These are phyloP conservation scores for Neoboletus magnificus DNA, from an alignment of 768 basidiomycete genomes.

Conservation along the genomic window DNA sequence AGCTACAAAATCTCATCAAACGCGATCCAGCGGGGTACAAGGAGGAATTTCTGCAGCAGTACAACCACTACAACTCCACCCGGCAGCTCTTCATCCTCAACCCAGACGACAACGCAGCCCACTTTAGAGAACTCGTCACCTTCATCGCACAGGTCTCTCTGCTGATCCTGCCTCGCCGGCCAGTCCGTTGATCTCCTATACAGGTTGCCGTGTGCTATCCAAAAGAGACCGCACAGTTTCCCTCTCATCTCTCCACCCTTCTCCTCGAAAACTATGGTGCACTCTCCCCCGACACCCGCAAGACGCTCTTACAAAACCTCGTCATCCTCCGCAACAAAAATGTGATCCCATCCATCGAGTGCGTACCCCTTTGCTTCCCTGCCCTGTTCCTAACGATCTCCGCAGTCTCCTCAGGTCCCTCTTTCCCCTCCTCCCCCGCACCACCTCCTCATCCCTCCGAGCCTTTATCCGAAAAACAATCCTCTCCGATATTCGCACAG, in stretches of 20 bases:
- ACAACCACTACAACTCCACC: conserved; percentile 89
- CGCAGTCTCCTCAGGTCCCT: conserved; percentile 80
- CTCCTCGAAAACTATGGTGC: conserved; percentile 76
- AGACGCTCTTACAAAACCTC: conserved; percentile 82
- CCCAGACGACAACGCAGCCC: conserved; percentile 80
- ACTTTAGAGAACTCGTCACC: conserved; percentile 82
- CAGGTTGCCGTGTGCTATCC: conserved; percentile 74
- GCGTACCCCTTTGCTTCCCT: conserved; percentile 27
- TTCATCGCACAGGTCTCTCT: conserved; percentile 71
- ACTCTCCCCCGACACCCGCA: conserved; percentile 77
- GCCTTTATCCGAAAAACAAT: conserved; percentile 90
- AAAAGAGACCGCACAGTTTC: conserved; percentile 82
- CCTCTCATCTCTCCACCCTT: conserved; percentile 71
- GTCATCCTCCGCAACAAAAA: conserved; percentile 93
- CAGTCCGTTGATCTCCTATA: background rate
- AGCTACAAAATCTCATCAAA: conserved; percentile 96
- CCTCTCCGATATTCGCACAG: conserved; percentile 86
- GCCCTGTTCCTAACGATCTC: conserved; percentile 1
- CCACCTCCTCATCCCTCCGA: conserved; percentile 80
- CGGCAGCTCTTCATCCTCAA: conserved; percentile 80
- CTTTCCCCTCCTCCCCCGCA: conserved; percentile 95
- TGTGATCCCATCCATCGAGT: conserved; percentile 92
- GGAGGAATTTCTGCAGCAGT: conserved; percentile 96
- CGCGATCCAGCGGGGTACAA: conserved; percentile 85
- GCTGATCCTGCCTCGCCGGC: too few species aligned